A percentile compares a stretch with the other conserved stretches of the same genome.
Evolutionary conservation across 768 basidiomycete species (phyloP).

Genomic region (Mycena olivaceomarginata): DNA sequence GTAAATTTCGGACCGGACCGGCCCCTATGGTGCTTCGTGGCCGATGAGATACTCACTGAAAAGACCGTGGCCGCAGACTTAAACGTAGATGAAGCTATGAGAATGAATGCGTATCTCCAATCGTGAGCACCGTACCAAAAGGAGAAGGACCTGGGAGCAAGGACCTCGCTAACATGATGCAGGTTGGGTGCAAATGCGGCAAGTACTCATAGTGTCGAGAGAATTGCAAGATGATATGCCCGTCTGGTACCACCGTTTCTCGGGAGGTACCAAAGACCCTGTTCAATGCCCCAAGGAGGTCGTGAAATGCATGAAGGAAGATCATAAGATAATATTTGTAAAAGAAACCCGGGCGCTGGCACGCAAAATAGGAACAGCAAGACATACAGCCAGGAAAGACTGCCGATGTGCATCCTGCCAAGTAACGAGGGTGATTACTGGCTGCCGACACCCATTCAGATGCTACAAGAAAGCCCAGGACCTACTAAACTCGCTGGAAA

Average conservation of each 20-base stretch:
- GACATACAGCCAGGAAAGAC: neutral
- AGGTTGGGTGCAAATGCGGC: constrained; percentile 5
- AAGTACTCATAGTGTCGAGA: constrained; percentile 3
- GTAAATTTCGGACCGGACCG: too few species aligned
- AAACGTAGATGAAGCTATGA: too few species aligned
- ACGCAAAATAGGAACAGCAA: neutral
- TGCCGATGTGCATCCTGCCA: constrained; percentile 24
- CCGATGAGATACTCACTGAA: too few species aligned
- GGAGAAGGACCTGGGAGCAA: too few species aligned
- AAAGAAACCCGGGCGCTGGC: neutral
- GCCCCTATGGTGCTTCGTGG: too few species aligned
- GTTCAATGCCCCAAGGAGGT: neutral
- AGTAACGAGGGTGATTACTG: neutral
- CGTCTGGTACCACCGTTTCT: constrained; percentile 28
- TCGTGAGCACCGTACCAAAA: too few species aligned
- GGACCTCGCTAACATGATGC: constrained; percentile 26
- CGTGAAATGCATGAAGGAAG: constrained; percentile 25
- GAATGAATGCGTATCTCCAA: too few species aligned
- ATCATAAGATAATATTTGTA: constrained; percentile 5
- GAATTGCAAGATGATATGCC: constrained; percentile 17
- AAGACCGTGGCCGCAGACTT: too few species aligned
- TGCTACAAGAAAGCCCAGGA: constrained; percentile 14
- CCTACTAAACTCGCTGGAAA: neutral
- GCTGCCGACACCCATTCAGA: constrained; percentile 16
- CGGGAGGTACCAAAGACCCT: neutral